These are phyloP conservation scores for Spathaspora hagerdaliae DNA, from an alignment of 805 yeast species.

Conservation along the genomic window DNA sequence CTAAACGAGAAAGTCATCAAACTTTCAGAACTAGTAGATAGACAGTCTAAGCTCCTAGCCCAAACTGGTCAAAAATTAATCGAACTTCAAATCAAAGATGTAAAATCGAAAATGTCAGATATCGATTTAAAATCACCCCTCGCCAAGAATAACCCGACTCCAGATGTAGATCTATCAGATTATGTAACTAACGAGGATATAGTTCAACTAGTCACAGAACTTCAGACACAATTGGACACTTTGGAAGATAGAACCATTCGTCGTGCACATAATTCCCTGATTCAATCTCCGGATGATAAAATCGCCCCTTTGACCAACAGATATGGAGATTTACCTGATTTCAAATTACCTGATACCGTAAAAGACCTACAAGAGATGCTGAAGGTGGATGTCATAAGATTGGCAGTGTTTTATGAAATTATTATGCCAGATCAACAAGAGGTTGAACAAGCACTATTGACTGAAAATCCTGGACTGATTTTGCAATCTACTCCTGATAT, in stretches of 20 bases:
- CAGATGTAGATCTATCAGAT: constrained; percentile 44
- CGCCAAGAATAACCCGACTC: constrained; percentile 1
- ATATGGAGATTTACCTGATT: constrained; percentile 70
- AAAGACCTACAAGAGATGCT: constrained; percentile 47
- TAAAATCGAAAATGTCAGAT: constrained; percentile 34
- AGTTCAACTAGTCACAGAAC: constrained; percentile 81
- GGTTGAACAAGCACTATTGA: background rate
- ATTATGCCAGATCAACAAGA: constrained; percentile 58
- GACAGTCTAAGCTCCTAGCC: constrained; percentile 62
- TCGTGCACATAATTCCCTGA: constrained; percentile 57
- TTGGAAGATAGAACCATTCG: constrained; percentile 74
- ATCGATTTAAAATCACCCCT: constrained; percentile 10
- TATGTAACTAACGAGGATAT: constrained; percentile 80
- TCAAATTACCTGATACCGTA: constrained; percentile 57
- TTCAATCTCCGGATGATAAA: constrained; percentile 20
- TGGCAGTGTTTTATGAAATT: constrained; percentile 73
- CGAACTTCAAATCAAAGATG: constrained; percentile 59
- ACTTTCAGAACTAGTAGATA: constrained; percentile 52
- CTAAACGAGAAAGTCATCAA: constrained; percentile 46
- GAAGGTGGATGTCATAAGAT: constrained; percentile 44
- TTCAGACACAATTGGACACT: constrained; percentile 80
- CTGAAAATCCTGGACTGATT: background rate
- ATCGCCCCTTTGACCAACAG: constrained; percentile 71
- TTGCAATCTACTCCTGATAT: background rate
- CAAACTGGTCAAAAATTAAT: constrained; percentile 79